Conservation (phyloP, 768 basidiomycete species). For the Lyophyllum semitale region DNA sequence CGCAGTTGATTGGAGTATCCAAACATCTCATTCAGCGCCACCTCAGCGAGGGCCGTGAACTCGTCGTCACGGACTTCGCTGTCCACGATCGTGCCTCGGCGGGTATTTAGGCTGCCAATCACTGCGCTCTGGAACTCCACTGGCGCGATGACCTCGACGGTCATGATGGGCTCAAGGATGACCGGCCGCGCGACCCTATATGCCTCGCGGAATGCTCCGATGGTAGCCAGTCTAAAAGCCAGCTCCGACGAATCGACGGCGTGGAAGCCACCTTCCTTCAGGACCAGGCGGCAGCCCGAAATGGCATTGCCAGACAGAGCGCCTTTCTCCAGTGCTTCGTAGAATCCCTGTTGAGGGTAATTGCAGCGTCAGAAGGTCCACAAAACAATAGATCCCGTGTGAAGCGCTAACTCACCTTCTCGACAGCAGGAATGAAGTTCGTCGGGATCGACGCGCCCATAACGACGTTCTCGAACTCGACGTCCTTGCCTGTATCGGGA, state of each 20-base stretch:
- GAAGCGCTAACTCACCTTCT: slow-evolving; percentile 62
- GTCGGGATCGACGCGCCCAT: slow-evolving; percentile 92
- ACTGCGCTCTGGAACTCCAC: slow-evolving; percentile 94
- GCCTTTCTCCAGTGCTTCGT: slow-evolving; percentile 91
- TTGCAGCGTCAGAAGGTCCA: slow-evolving; percentile 26
- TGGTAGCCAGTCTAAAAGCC: slow-evolving; percentile 89
- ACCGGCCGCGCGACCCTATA: slow-evolving; percentile 77
- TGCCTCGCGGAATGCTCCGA: slow-evolving; percentile 91
- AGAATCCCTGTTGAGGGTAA: no score
- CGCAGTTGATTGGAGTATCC: slow-evolving; percentile 92
- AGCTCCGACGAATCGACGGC: slow-evolving; percentile 95
- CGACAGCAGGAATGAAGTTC: slow-evolving; percentile 91
- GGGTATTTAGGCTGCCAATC: slow-evolving; percentile 90
- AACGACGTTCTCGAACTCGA: slow-evolving; percentile 82
- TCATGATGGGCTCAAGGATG: slow-evolving; percentile 98
- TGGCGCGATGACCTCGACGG: slow-evolving; percentile 94
- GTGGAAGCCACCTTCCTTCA: slow-evolving; percentile 92
- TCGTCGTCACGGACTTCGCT: slow-evolving; percentile 97
- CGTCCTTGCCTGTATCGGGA: slow-evolving; percentile 78
- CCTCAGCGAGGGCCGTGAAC: slow-evolving; percentile 89
- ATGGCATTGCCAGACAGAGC: slow-evolving; percentile 86
- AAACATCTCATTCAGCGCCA: slow-evolving; percentile 98
- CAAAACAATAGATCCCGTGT: neutral
- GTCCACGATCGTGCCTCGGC: slow-evolving; percentile 92
- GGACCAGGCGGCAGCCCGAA: slow-evolving; percentile 80